phyloP scores from a whole-genome alignment of 73 alveolate genomes.

The Uronychia binucleata region DNA sequence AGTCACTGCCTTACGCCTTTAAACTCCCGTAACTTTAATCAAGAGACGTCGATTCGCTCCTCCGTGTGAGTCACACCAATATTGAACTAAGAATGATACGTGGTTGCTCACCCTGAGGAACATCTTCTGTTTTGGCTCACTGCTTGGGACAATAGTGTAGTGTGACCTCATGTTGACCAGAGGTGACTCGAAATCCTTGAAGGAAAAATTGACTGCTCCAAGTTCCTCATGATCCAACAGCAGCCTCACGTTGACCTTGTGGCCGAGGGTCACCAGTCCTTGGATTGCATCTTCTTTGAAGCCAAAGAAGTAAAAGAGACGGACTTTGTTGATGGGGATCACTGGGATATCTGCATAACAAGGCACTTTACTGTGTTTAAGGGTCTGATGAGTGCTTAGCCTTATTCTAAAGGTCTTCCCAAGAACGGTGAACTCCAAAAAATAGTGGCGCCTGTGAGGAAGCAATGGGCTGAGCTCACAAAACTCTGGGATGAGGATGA shows the following conservation, averaged over 20 bases:
- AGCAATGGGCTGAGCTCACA: slow-evolving; percentile 3
- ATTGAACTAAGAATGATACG: slow-evolving; percentile 3
- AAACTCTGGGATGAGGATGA: background rate
- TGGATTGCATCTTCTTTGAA: background rate
- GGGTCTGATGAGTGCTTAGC: slow-evolving; percentile 29
- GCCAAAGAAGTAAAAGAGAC: slow-evolving; percentile 69
- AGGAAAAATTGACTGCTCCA: background rate
- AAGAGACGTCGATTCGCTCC: slow-evolving; percentile 23
- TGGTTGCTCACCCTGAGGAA: too few species aligned
- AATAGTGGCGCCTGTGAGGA: slow-evolving; percentile 33
- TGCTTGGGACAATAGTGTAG: slow-evolving; percentile 23
- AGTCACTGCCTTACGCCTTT: background rate
- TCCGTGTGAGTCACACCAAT: slow-evolving; percentile 38
- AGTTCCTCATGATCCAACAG: slow-evolving; percentile 6
- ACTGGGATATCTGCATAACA: slow-evolving; percentile 21
- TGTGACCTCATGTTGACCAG: slow-evolving; percentile 21
- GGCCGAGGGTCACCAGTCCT: background rate
- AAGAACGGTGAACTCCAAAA: slow-evolving; percentile 51
- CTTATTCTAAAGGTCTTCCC: slow-evolving; percentile 20
- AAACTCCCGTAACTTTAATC: slow-evolving; percentile 6
- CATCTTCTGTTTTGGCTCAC: too few species aligned
- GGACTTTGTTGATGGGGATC: slow-evolving; percentile 50
- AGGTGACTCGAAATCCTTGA: slow-evolving; percentile 38
- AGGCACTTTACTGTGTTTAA: slow-evolving; percentile 17
- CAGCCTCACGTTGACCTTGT: slow-evolving; percentile 17